phyloP scores from a whole-genome alignment of 1,284 basidiomycete species.

The Schizopora paradoxa region DNA sequence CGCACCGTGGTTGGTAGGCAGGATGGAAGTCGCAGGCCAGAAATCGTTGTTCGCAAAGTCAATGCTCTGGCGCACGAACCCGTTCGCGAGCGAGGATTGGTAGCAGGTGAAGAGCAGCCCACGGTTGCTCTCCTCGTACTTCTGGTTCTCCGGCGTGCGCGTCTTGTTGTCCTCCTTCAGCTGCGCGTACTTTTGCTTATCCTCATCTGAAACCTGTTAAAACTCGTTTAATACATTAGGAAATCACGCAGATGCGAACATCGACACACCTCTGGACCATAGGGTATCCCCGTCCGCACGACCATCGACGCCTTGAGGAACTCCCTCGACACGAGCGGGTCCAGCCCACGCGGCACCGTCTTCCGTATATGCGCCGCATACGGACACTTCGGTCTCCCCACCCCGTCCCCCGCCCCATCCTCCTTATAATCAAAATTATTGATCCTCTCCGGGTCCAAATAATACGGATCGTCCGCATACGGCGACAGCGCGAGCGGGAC shows the following conservation, averaged over 20 bases:
- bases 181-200: no score
- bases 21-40: conserved; percentile 21
- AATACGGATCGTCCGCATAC: conserved; percentile 17
- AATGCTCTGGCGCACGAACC: conserved; percentile 25
- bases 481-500: conserved; percentile 24
- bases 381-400: conserved; percentile 24
- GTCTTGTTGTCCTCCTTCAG: no score
- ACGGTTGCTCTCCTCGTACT: conserved; percentile 13
- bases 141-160: background rate
- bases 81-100: conserved; percentile 25
- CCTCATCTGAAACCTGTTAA: no score
- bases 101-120: conserved; percentile 30
- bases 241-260: background rate
- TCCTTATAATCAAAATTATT: conserved; percentile 26
- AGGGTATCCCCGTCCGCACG: conserved; percentile 26
- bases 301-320: conserved; percentile 22
- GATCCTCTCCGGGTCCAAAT: conserved; percentile 18
- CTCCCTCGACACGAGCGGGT: conserved; percentile 20
- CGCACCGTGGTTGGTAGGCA: conserved; percentile 20
- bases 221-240: no score
- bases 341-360: conserved; percentile 25
- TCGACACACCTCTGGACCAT: conserved; percentile 28
- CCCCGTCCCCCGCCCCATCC: background rate
- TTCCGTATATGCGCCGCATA: conserved; percentile 30
- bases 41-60: conserved; percentile 24